Base-by-base conservation (phyloP, 805 yeast genomes). In the Candida ponderosae region DNA sequence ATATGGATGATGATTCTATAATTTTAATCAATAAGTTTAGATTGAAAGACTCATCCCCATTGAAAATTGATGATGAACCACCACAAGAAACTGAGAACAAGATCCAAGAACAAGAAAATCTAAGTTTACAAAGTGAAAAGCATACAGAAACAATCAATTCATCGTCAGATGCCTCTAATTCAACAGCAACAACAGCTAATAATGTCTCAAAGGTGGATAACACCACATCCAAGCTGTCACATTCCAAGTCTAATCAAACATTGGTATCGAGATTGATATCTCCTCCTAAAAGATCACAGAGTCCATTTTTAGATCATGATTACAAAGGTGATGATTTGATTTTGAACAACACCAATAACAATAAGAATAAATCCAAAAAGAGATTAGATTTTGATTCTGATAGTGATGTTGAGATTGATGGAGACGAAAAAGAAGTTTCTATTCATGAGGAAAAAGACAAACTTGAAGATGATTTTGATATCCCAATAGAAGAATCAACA, bases 401-500 rank as follows among this genome's bases (percentile, higher is more conserved):
- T 27, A 53, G 52, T 3, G 19, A 39, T 6, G 52, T 46, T 32
- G 35, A 38, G 9, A 44, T 50, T 15, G 39, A 21, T 4, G 4
- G 35, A 11, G 32, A 18, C 5, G 8, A 5, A 5, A 31, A 18
- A 31, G 43, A 34, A 9, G 30, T 29, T 4, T 15, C 39, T 1
- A 35, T 43, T 18, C 42, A 36, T 0, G 32, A 43, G 4, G 45
- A 47, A 32, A 7, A 21, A 21, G 24, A 21, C 10, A 21, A 21
- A 21, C 24, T 8, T 8, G 24, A 21, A 21, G 10, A 21, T 8
- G 24, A 21, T n/a, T n/a, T n/a, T 24, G 57, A 53, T 31, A 47
- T 23, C 10, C 57, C 57, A n/a, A 42, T 53, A 15, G 57, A 50
- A 38, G 57, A 52, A 26, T 51, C 56, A 17, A 53, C 56, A 4